Percentiles rank a stretch among this genome's conserved stretches.
Evolutionary conservation across 1,284 basidiomycete genomes (phyloP).

Genomic region (Fomitiporia mediterranea): DNA sequence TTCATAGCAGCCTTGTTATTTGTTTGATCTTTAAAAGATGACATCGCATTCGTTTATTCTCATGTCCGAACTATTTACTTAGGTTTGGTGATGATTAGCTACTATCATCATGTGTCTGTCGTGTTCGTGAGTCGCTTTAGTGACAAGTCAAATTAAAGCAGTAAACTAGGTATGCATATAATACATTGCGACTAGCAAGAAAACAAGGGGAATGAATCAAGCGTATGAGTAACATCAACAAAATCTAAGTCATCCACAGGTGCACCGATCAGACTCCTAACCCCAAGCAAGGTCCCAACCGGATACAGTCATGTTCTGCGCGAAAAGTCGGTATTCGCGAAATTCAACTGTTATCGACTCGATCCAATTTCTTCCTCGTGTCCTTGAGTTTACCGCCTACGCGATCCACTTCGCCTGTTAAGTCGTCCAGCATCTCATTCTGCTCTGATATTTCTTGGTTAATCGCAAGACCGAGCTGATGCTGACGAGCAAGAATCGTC

Average conservation of each 20-base stretch:
- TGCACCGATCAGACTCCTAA: too few relatives aligned
- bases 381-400: constrained; percentile 73
- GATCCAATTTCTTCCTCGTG: constrained; percentile 79
- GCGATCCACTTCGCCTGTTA: constrained; percentile 69
- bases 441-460: constrained; percentile 79
- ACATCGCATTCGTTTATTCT: too few relatives aligned
- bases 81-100: too few relatives aligned
- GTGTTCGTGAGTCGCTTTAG: not conserved
- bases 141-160: not conserved
- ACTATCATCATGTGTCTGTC: too few relatives aligned
- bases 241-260: not conserved
- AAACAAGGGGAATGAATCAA: not conserved
- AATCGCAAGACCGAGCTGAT: constrained; percentile 86
- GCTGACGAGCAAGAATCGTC: constrained; percentile 80
- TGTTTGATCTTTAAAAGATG: too few relatives aligned
- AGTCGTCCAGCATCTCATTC: constrained; percentile 80
- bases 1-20: not conserved
- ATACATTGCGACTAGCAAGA: not conserved
- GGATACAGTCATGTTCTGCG: too few relatives aligned
- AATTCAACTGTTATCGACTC: constrained; percentile 53
- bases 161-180: not conserved
- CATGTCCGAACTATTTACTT: too few relatives aligned
- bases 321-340: too few relatives aligned
- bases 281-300: too few relatives aligned
- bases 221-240: not conserved